phyloP scores from a whole-genome alignment of 768 basidiomycete genomes.

The Podaxis sp. region DNA sequence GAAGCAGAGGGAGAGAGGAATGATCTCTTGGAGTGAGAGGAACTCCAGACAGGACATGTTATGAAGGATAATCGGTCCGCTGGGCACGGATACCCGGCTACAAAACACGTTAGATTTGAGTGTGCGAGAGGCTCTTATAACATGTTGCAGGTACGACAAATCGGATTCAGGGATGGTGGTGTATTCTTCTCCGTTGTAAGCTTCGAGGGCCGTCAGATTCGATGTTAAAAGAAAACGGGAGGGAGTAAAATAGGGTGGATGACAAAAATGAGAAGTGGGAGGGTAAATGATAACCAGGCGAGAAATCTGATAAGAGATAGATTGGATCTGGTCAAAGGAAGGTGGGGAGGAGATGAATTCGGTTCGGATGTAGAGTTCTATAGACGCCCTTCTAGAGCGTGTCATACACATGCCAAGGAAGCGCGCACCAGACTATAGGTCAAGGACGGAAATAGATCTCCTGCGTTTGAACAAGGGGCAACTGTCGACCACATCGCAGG shows the following conservation, averaged over 20 bases:
- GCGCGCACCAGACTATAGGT: not conserved
- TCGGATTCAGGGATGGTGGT: not conserved
- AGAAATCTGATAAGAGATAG: not conserved
- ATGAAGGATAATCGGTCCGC: not conserved
- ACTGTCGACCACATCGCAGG: not conserved
- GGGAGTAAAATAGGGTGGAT: not conserved
- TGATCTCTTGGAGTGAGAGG: not conserved
- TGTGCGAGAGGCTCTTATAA: not conserved
- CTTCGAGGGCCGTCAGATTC: not conserved
- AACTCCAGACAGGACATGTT: not conserved
- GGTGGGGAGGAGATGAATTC: not conserved
- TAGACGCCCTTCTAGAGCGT: not conserved
- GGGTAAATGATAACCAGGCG: not conserved
- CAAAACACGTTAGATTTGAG: not conserved
- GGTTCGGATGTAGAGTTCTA: not conserved
- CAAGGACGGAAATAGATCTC: not conserved
- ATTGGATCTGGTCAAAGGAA: not conserved
- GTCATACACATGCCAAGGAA: not conserved
- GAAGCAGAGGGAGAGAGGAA: not conserved
- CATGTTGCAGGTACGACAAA: not conserved
- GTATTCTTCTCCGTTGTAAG: not conserved
- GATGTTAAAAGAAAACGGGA: not conserved
- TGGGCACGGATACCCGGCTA: not conserved
- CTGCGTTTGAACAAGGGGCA: not conserved
- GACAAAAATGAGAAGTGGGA: not conserved